Evolutionary conservation across 1,284 basidiomycete species (phyloP).

Genomic region (Peniophora sp.): DNA sequence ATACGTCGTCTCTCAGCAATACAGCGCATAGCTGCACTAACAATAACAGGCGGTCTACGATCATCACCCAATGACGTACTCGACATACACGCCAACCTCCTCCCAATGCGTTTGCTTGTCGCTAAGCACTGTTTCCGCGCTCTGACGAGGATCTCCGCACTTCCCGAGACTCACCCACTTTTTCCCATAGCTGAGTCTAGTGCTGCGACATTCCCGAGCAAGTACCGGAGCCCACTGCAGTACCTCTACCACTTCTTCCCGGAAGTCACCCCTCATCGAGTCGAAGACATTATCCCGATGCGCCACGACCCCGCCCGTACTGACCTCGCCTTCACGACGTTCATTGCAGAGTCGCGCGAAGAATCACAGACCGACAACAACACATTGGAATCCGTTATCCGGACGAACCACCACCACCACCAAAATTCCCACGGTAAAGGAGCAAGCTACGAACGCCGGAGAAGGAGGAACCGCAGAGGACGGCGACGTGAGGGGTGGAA

Average conservation of each 20-base stretch:
- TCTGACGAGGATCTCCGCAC: not conserved
- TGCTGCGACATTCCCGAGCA: not conserved
- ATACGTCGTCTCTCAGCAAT: not conserved
- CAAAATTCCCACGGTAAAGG: too few species aligned
- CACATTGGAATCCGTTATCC: too few species aligned
- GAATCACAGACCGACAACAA: not conserved
- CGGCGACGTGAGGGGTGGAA: too few species aligned
- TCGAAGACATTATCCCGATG: not conserved
- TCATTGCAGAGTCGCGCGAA: not conserved
- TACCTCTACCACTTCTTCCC: not conserved
- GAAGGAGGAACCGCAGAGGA: too few species aligned
- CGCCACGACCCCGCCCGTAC: not conserved
- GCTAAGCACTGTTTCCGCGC: constrained; percentile 2
- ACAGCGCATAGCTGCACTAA: constrained; percentile 5
- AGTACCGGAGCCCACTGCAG: not conserved
- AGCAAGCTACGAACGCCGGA: too few species aligned
- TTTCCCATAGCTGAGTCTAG: not conserved
- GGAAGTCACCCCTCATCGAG: not conserved
- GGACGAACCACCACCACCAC: too few species aligned
- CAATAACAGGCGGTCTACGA: constrained; percentile 6
- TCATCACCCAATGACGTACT: constrained; percentile 2
- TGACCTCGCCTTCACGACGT: not conserved
- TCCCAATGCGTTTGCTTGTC: constrained; percentile 6
- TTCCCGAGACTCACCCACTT: not conserved
- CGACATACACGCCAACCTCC: constrained; percentile 8